These are phyloP conservation scores for Carpinus viminea DNA, from an alignment of 306 rosid species.

Conservation along the genomic window DNA sequence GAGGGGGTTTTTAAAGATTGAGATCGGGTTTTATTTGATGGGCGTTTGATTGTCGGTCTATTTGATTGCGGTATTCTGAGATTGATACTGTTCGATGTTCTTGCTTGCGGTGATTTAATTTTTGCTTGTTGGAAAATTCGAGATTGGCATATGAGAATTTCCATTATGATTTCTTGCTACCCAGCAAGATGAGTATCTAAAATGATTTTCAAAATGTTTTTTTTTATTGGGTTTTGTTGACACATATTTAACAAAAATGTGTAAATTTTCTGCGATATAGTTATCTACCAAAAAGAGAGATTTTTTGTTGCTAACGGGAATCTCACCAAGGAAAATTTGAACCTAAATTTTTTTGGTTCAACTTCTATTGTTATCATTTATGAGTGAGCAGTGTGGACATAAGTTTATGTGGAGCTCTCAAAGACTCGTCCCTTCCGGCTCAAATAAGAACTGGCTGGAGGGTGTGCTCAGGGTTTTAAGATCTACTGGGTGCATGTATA, in stretches of 20 bases:
- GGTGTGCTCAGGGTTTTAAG: background rate
- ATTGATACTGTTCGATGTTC: background rate
- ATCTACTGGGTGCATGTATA: background rate
- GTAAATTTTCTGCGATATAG: background rate
- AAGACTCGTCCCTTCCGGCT: background rate
- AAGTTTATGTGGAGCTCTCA: background rate
- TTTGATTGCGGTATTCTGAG: background rate
- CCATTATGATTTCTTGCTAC: background rate
- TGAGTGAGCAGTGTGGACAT: constrained; percentile 1
- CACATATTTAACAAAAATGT: background rate
- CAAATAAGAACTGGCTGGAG: background rate
- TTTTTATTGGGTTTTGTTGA: background rate
- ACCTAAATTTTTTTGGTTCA: background rate
- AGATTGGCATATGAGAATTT: background rate
- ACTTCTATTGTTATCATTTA: background rate
- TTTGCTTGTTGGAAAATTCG: background rate
- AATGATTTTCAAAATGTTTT: background rate
- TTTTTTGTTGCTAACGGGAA: background rate
- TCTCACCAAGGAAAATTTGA: background rate
- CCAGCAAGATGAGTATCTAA: background rate
- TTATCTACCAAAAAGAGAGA: background rate
- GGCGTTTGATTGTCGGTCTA: background rate
- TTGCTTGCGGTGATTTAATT: background rate
- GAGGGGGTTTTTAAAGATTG: background rate
- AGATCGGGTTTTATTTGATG: background rate